phyloP scores from a whole-genome alignment of 106 monocot genomes.

The Amphibolis antarctica region DNA sequence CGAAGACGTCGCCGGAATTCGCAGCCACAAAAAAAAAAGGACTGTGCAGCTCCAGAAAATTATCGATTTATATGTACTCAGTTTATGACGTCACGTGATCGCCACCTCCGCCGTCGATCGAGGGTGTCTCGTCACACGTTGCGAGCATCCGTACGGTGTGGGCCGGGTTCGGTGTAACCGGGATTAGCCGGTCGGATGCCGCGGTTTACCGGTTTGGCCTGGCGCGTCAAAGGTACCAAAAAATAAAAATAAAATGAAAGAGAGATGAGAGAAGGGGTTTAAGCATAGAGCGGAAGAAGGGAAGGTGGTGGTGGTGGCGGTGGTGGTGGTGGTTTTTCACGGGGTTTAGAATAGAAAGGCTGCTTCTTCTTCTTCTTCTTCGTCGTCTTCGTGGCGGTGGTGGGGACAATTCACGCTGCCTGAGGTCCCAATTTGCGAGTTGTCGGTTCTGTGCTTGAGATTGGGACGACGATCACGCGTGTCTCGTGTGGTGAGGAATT shows the following conservation, averaged over 20 bases:
- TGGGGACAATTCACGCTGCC: background rate
- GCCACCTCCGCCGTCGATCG: no score
- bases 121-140: no score
- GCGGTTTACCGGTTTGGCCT: background rate
- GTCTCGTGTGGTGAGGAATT: background rate
- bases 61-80: no score
- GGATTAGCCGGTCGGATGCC: background rate
- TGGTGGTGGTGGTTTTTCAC: conserved; percentile 7
- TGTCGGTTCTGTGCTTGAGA: background rate
- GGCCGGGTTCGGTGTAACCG: no score
- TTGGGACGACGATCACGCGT: background rate
- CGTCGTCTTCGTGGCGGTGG: background rate
- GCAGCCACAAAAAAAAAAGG: no score
- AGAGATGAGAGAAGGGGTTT: conserved; percentile 1
- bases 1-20: no score
- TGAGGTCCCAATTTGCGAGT: background rate
- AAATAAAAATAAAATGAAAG: background rate
- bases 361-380: background rate
- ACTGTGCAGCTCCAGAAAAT: no score
- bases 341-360: background rate
- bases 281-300: background rate
- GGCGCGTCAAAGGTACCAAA: background rate
- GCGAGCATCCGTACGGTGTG: no score
- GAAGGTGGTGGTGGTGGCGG: conserved; percentile 1
- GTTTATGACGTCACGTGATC: no score